Base-by-base conservation (phyloP, 2,329 filamentous ascomycete species). In the Aspergillus persii region DNA sequence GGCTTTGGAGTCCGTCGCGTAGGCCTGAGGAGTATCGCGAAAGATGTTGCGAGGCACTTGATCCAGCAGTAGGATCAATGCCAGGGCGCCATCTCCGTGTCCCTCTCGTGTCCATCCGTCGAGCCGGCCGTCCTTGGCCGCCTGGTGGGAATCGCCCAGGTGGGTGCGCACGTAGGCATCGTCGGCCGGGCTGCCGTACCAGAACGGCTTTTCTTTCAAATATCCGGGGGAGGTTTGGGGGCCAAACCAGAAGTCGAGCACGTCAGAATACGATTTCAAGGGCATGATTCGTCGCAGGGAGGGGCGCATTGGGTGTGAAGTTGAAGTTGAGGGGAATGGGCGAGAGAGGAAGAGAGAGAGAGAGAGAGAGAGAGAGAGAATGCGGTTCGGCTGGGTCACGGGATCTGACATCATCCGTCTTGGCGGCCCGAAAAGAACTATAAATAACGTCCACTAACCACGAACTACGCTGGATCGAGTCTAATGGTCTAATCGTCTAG, bases 31-130 rank as follows among this genome's bases (percentile, higher is more conserved):
- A 1, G 69, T 70, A 8, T 68, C 68, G 11, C 75, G 69, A 59
- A 71, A 75, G 50, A 76, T 65, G 49, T 77, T 76, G 4, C 75
- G 69, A 8, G 75, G 70, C 50, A 76, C 74, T 61, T 77, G 74
- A 61, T 77, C 74, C 6, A 77, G 69, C 1, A 76, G 69, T n/a
- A 77, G 63, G 41, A 77, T 69, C 11, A 76, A 63, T 7, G 74
- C 74, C 26, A 76, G 64, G 7, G 70, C 68, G 6, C 73, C 71
- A 56, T 66, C 18, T 54, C 69, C 48, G 8, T 60, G 9, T 15
- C 60, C 56, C 7, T 39, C 61, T 51, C 64, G 9, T 15, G 41
- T 61, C 66, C 64, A 68, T 8, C 31, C 9, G 36, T 71, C 66
- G 1, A 69, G 61, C 3, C 57, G 33, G 48, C 64, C 60, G 15